These are phyloP conservation scores for Vaccinium darrowii DNA, from an alignment of 148 eudicot species.

Conservation along the genomic window DNA sequence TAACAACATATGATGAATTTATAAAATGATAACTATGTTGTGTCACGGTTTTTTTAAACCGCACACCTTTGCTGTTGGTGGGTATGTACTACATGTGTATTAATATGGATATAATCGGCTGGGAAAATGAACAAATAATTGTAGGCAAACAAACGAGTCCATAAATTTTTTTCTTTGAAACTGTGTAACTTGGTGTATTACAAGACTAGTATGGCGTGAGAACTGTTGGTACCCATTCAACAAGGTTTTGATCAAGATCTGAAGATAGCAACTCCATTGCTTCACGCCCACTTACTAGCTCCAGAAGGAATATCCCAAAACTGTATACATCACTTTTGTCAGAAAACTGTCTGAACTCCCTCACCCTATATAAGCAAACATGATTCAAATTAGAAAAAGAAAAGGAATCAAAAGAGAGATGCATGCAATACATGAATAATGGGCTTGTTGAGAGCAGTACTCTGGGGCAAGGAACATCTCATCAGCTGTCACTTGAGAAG, in stretches of 20 bases:
- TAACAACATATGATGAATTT: neutral
- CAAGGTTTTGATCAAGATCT: constrained; percentile 56
- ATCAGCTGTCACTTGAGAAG: constrained; percentile 71
- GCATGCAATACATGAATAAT: constrained; percentile 4
- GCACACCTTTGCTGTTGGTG: neutral
- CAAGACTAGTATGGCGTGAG: constrained; percentile 4
- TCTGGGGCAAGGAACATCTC: constrained; percentile 90
- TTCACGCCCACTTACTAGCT: constrained; percentile 80
- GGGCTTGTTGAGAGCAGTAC: constrained; percentile 38
- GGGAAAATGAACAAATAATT: neutral
- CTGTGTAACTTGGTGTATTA: neutral
- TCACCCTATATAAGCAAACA: constrained; percentile 55
- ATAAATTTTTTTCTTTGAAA: neutral
- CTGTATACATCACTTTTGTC: constrained; percentile 89
- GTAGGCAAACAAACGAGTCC: neutral
- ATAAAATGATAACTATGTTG: neutral
- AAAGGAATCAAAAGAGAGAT: constrained; percentile 1
- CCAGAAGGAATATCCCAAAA: constrained; percentile 85
- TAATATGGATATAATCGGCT: neutral
- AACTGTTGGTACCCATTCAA: constrained; percentile 64
- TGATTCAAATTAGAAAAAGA: constrained; percentile 11
- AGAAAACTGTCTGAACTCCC: constrained; percentile 81
- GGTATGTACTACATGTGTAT: neutral
- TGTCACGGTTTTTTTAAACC: neutral
- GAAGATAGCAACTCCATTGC: constrained; percentile 56